Conservation (phyloP, 2,329 filamentous ascomycete species). For the Fusarium veterinarium region DNA sequence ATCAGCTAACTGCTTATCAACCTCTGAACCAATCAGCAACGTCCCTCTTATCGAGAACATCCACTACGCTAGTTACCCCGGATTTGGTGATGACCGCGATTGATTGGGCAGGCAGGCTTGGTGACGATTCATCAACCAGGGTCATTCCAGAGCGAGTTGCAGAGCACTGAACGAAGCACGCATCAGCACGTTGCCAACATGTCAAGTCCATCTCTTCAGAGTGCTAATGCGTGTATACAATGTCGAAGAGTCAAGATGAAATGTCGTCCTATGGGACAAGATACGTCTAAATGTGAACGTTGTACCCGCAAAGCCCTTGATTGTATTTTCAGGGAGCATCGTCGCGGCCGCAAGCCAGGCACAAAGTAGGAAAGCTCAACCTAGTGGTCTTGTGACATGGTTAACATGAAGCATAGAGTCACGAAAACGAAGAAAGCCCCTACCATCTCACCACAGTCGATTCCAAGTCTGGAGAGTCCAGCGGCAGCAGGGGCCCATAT, state of each 20-base stretch:
- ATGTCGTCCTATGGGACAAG: background rate
- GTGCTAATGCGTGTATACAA: background rate
- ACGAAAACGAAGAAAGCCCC: background rate
- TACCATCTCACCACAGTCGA: background rate
- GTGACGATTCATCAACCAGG: background rate
- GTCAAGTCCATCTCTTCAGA: background rate
- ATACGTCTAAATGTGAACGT: background rate
- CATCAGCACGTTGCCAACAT: fast-evolving
- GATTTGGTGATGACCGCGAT: background rate
- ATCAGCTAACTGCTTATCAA: fast-evolving
- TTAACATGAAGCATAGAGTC: background rate
- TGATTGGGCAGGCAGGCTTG: background rate
- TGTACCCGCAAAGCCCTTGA: background rate
- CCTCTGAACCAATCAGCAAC: fast-evolving
- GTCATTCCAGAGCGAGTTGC: background rate
- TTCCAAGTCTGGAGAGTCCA: background rate
- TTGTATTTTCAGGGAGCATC: background rate
- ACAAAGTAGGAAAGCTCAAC: background rate
- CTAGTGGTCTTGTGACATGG: fast-evolving
- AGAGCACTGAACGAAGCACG: background rate
- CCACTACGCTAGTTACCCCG: background rate
- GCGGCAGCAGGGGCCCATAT: background rate
- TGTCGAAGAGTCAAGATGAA: conserved; percentile 1
- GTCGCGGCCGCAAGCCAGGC: background rate
- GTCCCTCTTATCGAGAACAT: fast-evolving